These are phyloP conservation scores for Clathrospora elynae DNA, from an alignment of 2,329 filamentous ascomycete genomes.

Conservation along the genomic window DNA sequence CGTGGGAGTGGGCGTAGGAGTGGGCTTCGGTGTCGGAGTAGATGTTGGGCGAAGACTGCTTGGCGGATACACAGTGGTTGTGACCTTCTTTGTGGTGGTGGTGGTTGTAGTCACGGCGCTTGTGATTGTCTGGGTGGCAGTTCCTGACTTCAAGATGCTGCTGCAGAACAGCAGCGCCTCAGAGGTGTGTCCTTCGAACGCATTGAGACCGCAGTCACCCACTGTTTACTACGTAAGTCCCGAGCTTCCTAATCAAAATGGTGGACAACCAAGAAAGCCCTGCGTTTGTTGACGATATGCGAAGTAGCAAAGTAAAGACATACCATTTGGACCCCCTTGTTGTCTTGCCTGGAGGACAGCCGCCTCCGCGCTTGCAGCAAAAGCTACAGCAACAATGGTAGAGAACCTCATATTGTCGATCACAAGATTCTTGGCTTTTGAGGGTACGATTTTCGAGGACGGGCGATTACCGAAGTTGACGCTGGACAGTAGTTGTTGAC, in stretches of 20 bases:
- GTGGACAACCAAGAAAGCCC: neutral
- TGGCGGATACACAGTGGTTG: conserved; percentile 30
- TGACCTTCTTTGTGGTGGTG: conserved; percentile 29
- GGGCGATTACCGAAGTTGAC: conserved; percentile 9
- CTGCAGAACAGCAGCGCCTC: conserved; percentile 40
- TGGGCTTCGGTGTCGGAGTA: conserved; percentile 15
- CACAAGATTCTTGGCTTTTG: conserved; percentile 2
- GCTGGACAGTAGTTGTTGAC: conserved; percentile 6
- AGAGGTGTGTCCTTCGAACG: conserved; percentile 38
- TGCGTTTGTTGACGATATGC: too few relatives aligned
- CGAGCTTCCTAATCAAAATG: neutral
- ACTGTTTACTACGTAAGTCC: conserved; percentile 21
- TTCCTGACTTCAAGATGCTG: conserved; percentile 35
- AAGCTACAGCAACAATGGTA: conserved; percentile 27
- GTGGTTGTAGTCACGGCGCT: conserved; percentile 25
- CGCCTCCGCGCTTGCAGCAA: conserved; percentile 31
- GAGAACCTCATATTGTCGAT: conserved; percentile 31
- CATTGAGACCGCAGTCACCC: conserved; percentile 33
- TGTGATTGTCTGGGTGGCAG: conserved; percentile 32
- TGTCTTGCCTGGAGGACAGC: conserved; percentile 32
- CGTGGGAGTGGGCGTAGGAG: conserved; percentile 21
- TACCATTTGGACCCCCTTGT: conserved; percentile 32
- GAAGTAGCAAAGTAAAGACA: neutral
- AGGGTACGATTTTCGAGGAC: conserved; percentile 1
- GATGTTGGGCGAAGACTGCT: conserved; percentile 10